Evolutionary conservation across 225 moss, liverwort and hornwort species (phyloP), one percentile per base, ranked within the genome.

Genomic region (Straminergon stramineum): DNA sequence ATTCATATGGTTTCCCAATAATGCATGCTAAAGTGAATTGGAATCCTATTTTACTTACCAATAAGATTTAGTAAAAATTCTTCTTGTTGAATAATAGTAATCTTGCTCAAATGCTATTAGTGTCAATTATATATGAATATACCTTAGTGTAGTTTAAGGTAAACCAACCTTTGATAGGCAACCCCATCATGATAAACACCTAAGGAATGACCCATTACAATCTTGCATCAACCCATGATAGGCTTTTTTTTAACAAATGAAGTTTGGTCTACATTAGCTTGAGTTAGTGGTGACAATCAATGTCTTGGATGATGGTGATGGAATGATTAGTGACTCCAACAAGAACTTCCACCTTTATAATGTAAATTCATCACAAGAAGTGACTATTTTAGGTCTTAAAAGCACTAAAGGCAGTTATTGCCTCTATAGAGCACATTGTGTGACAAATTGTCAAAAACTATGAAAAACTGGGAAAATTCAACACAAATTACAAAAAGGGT

Each of bases 171-270:
- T 23, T 70, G 13, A 70, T 0, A 23, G 0, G 4, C 4, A 39
- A n/a, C 13, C 22, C 3, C 1, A 6, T 1, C 2, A 22, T n/a
- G 7, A 4, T 2, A 69, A 4, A 70, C n/a, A n/a, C 13, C 23
- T 39, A n/a, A 4, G 1, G 4, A 39, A 14, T 69, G 22, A 39
- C 2, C n/a, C 23, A 69, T n/a, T 21, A 21, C 1, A 21, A 1
- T 21, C 69, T 69, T 69, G n/a, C 22, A 69, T 18, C n/a, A 37
- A 69, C 0, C 11, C 2, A 37, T 39, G 2, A 69, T 1, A 22
- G 1, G 6, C 0, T 39, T 13, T 39, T 39, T 41, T 15, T 26
- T 24, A 41, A 41, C 8, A 8, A 5, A 41, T 41, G 5, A 71
- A 1, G 15, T 41, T 71, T 24, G 8, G 13, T 2, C 5, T 41